Evolutionary conservation across 2,329 filamentous ascomycete species (phyloP).

Genomic region (Cercospora sp.): DNA sequence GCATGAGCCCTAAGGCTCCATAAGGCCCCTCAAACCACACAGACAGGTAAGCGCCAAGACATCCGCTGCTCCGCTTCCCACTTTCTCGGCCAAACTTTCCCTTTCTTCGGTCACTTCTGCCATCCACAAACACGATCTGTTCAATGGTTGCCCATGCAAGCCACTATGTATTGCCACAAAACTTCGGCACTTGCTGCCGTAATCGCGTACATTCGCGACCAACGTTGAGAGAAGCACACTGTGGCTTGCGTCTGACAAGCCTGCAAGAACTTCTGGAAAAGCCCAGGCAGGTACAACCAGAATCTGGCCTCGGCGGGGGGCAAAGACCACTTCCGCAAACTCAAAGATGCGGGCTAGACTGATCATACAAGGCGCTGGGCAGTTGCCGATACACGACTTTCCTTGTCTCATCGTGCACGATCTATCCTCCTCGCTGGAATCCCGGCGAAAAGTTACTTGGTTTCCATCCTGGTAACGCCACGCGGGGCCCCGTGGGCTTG

Average conservation of each 20-base stretch:
- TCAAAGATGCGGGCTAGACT: background rate
- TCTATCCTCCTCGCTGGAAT: background rate
- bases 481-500: background rate
- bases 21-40: background rate
- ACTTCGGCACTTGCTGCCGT: background rate
- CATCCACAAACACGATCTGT: background rate
- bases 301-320: background rate
- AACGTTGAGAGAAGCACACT: background rate
- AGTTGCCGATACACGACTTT: background rate
- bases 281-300: background rate
- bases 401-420: background rate
- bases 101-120: background rate
- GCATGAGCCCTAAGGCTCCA: background rate
- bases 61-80: background rate
- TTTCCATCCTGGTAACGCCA: conserved; percentile 7
- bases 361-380: background rate
- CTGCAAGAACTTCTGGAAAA: background rate
- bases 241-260: background rate
- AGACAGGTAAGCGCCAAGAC: background rate
- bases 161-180: background rate
- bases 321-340: background rate
- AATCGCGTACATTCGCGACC: background rate
- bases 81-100: background rate
- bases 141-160: background rate
- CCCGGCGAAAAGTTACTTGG: background rate